Evolutionary conservation across 139 green algal species (phyloP).

Genomic region (Raphidocelis subcapitata): DNA sequence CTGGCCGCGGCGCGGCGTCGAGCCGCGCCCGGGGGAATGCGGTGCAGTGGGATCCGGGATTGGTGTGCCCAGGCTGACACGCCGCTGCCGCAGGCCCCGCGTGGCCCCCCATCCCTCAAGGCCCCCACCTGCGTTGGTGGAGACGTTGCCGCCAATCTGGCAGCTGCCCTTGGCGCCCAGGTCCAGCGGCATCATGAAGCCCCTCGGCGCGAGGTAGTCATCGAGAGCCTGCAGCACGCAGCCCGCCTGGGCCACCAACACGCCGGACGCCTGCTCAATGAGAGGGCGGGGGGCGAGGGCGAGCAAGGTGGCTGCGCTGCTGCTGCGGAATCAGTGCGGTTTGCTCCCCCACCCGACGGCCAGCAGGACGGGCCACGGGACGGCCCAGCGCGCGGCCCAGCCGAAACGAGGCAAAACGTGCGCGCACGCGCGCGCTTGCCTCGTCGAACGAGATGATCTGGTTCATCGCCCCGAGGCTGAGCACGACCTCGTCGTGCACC

Average conservation of each 20-base stretch:
- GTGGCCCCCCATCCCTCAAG: too few relatives aligned
- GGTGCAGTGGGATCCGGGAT: too few relatives aligned
- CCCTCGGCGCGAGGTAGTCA: slow-evolving; percentile 42
- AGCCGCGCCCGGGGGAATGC: too few relatives aligned
- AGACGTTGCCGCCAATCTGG: slow-evolving; percentile 97
- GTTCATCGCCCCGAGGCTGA: slow-evolving; percentile 72
- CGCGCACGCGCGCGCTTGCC: slow-evolving; percentile 31
- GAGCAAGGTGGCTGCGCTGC: too few relatives aligned
- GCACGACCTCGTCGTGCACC: slow-evolving; percentile 88
- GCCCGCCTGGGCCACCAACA: slow-evolving; percentile 76
- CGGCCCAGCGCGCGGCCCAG: too few relatives aligned
- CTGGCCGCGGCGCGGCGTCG: not conserved
- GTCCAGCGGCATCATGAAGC: slow-evolving; percentile 91
- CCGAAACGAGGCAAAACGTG: too few relatives aligned
- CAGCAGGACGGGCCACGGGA: too few relatives aligned
- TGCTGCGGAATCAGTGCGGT: too few relatives aligned
- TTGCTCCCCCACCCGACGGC: too few relatives aligned
- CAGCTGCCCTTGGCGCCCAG: slow-evolving; percentile 95
- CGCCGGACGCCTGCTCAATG: slow-evolving; percentile 59
- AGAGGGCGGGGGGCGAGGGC: not conserved
- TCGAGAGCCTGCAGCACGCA: slow-evolving; percentile 86
- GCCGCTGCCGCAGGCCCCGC: not conserved
- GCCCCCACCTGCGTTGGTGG: slow-evolving; percentile 90
- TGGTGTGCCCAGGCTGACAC: too few relatives aligned
- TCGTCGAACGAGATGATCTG: slow-evolving; percentile 65